Evolutionary conservation across 164 flowering plant species (phyloP).

Genomic region (Aristolochia californica): DNA sequence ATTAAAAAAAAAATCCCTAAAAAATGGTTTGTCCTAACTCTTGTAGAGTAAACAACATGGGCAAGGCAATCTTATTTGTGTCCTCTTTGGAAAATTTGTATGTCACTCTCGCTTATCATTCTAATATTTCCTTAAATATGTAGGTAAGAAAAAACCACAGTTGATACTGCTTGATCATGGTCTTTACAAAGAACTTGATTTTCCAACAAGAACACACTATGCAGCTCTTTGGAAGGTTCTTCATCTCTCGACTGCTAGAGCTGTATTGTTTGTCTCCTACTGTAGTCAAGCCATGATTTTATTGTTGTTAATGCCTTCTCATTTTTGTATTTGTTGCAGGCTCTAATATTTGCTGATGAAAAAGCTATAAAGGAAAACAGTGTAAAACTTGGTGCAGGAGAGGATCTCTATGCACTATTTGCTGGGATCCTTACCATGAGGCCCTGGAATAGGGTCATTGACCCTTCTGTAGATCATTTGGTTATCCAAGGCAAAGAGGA

Average conservation of each 20-base stretch:
- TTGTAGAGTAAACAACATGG: too few species aligned
- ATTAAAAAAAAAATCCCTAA: too few species aligned
- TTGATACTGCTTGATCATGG: slow-evolving; percentile 90
- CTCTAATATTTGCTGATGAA: slow-evolving; percentile 75
- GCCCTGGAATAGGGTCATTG: slow-evolving; percentile 86
- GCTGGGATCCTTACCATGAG: slow-evolving; percentile 96
- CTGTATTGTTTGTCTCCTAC: slow-evolving; percentile 1
- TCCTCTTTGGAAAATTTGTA: too few species aligned
- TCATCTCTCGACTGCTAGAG: neutral
- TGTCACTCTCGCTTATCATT: too few species aligned
- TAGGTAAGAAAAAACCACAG: slow-evolving; percentile 80
- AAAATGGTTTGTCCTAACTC: too few species aligned
- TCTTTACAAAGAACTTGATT: slow-evolving; percentile 80
- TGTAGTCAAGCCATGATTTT: neutral
- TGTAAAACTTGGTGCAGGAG: slow-evolving; percentile 92
- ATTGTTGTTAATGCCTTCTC: neutral
- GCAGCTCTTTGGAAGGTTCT: slow-evolving; percentile 93
- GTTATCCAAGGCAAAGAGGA: slow-evolving; percentile 55
- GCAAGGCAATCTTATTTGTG: too few species aligned
- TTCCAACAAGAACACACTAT: slow-evolving; percentile 59
- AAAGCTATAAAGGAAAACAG: slow-evolving; percentile 80
- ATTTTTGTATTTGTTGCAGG: slow-evolving; percentile 29
- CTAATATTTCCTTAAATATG: too few species aligned
- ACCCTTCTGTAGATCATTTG: slow-evolving; percentile 79
- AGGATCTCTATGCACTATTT: slow-evolving; percentile 79